phyloP scores from a whole-genome alignment of 192 early-diverging fungal species.

The Podila verticillata region DNA sequence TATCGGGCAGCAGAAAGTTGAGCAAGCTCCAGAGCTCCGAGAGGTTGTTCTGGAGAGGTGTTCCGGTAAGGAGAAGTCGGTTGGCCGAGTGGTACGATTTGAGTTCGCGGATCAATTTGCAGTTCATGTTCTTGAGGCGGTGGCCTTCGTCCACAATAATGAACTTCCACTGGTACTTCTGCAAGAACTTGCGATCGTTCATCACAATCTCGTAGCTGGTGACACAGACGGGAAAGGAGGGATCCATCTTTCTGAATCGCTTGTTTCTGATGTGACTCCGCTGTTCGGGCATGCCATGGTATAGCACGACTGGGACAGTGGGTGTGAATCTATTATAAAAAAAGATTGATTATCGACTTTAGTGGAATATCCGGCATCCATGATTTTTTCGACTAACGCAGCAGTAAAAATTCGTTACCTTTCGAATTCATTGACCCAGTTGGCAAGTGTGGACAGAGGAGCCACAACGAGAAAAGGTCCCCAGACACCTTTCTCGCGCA shows the following conservation, averaged over 20 bases:
- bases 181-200: constrained; percentile 80
- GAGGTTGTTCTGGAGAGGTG: constrained; percentile 93
- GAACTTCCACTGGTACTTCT: constrained; percentile 84
- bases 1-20: constrained; percentile 95
- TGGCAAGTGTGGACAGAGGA: constrained; percentile 89
- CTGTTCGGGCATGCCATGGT: constrained; percentile 84
- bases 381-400: not conserved
- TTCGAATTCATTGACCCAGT: constrained; percentile 94
- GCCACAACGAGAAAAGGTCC: constrained; percentile 92
- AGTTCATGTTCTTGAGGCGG: constrained; percentile 96
- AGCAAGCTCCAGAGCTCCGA: constrained; percentile 95
- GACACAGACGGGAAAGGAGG: constrained; percentile 83
- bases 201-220: constrained; percentile 94
- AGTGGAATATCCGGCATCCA: not conserved
- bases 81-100: constrained; percentile 88
- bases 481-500: constrained; percentile 80
- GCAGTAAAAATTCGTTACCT: constrained; percentile 50
- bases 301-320: constrained; percentile 78
- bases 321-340: constrained; percentile 76
- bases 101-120: constrained; percentile 87
- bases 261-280: constrained; percentile 74
- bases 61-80: constrained; percentile 90
- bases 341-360: not conserved
- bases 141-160: constrained; percentile 97
- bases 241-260: constrained; percentile 68